Evolutionary conservation across 192 early-diverging fungal genomes (phyloP), one percentile per base, ranked within the genome.

Genomic region (Backusella circina): DNA sequence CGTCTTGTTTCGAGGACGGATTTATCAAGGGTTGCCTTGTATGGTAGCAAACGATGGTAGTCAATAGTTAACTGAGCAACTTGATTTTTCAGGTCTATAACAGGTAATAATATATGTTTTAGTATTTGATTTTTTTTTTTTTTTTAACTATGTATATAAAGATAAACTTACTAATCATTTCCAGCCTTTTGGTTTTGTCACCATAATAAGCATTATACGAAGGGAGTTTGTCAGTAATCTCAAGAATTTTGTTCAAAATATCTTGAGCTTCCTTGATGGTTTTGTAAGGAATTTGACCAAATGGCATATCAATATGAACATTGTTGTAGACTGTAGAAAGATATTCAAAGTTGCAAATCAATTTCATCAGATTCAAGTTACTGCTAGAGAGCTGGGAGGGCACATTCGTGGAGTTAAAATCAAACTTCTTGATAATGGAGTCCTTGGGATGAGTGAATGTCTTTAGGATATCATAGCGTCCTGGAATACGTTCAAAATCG

Each of bases 31-130:
- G n/a, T 68, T 7, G 39, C 39, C 3, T 78, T 86, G 50, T 92
- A 92, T 2, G 94, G 94, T 39, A 95, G 91, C 26, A 92, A 84
- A 16, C 91, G 88, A 75, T 94, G 93, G 66, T 92, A 94, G 5
- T 87, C 74, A 15, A 37, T 31, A 28, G 23, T 67, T 37, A 35
- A 18, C 41, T 70, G 69, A 31, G 41, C 69, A 5, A 70, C 26
- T 70, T 70, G 21, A 16, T 44, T 44, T 31, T 70, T 28, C 10
- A 37, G 26, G 6, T 12, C 69, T 70, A 44, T 36, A 68, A 21
- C 2, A 39, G 8, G 2, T 15, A 44, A n/a, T 26, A 57, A 57
- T 57, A 26, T 10, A 1, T 57, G 21, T 44, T 2, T 44, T 44
- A 26, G 23, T 28, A 54, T 23, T 10, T 54, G 44, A 54, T 54